phyloP scores from a whole-genome alignment of 805 yeast species.

The Hagleromyces aurorensis region DNA sequence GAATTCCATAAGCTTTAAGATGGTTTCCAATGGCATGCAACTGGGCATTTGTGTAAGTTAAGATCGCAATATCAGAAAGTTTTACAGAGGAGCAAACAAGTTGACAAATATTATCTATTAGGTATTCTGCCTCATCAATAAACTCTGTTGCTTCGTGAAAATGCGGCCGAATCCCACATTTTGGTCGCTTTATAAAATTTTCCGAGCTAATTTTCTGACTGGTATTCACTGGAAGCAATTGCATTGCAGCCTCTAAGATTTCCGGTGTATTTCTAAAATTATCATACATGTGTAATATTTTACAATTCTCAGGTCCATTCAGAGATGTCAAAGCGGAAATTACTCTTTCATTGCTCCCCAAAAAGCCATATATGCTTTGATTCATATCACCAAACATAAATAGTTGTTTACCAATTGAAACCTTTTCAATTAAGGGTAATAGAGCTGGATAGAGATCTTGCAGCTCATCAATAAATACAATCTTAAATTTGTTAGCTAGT shows the following conservation, averaged over 20 bases:
- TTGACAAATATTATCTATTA: conserved; percentile 18
- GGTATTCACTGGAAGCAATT: conserved; percentile 3
- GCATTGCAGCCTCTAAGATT: conserved; percentile 39
- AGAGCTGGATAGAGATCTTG: conserved; percentile 58
- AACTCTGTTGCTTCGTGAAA: conserved; percentile 8
- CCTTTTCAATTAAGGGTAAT: conserved; percentile 36
- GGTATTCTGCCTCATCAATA: conserved; percentile 17
- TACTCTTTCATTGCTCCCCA: conserved; percentile 42
- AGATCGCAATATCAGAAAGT: conserved; percentile 41
- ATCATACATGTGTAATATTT: conserved; percentile 37
- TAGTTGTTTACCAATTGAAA: conserved; percentile 41
- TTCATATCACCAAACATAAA: conserved; percentile 65
- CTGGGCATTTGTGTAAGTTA: conserved; percentile 46
- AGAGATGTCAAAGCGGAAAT: conserved; percentile 20
- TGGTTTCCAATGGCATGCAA: conserved; percentile 34
- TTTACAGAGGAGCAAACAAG: conserved; percentile 20
- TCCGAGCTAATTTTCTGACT: neutral
- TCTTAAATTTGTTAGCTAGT: conserved; percentile 25
- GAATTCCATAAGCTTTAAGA: conserved; percentile 37
- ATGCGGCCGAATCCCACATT: conserved; percentile 13
- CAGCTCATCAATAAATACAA: conserved; percentile 61
- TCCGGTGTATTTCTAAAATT: conserved; percentile 59
- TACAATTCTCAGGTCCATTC: conserved; percentile 11
- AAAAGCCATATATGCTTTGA: conserved; percentile 62
- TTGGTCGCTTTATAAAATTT: conserved; percentile 13